phyloP scores from a whole-genome alignment of 2,329 filamentous ascomycete genomes.

The Phialophora chinensis region DNA sequence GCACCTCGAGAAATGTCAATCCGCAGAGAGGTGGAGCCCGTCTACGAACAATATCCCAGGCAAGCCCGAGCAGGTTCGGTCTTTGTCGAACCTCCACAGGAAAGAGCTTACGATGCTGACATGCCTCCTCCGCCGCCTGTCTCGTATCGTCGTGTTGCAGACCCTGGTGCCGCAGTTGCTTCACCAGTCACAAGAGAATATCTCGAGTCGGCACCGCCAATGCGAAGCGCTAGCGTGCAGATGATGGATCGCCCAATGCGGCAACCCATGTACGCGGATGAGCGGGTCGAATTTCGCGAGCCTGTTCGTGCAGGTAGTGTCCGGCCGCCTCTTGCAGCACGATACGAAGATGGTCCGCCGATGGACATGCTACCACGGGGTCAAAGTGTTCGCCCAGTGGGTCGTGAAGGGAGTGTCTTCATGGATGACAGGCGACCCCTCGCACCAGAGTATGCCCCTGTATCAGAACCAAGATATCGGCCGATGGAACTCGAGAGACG shows the following conservation, averaged over 20 bases:
- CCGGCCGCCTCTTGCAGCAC: slow-evolving; percentile 60
- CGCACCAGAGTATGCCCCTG: slow-evolving; percentile 33
- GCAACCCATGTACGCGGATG: slow-evolving; percentile 62
- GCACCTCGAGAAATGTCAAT: slow-evolving; percentile 40
- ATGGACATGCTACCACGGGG: slow-evolving; percentile 50
- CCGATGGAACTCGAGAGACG: slow-evolving; percentile 35
- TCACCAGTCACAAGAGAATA: slow-evolving; percentile 29
- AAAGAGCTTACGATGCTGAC: slow-evolving; percentile 51
- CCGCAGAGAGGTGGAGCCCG: slow-evolving; percentile 29
- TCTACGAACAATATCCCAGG: slow-evolving; percentile 36
- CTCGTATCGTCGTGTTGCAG: slow-evolving; percentile 49
- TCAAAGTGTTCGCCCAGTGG: slow-evolving; percentile 52
- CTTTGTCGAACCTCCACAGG: slow-evolving; percentile 48
- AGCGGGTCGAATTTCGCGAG: slow-evolving; percentile 66
- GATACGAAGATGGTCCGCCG: slow-evolving; percentile 50
- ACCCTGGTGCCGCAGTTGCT: slow-evolving; percentile 41
- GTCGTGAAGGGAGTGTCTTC: slow-evolving; percentile 50
- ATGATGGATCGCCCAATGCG: slow-evolving; percentile 50
- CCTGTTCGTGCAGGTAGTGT: slow-evolving; percentile 65
- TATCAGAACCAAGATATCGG: slow-evolving; percentile 36
- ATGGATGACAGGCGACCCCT: slow-evolving; percentile 34
- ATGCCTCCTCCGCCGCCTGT: slow-evolving; percentile 53
- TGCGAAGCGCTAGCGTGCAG: slow-evolving; percentile 49
- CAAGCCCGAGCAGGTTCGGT: slow-evolving; percentile 48
- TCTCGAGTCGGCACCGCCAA: slow-evolving; percentile 43